A percentile compares a stretch with the other conserved stretches of the same genome.
phyloP scores from a whole-genome alignment of 768 basidiomycete genomes.

The Macrolepiota albuminosa region DNA sequence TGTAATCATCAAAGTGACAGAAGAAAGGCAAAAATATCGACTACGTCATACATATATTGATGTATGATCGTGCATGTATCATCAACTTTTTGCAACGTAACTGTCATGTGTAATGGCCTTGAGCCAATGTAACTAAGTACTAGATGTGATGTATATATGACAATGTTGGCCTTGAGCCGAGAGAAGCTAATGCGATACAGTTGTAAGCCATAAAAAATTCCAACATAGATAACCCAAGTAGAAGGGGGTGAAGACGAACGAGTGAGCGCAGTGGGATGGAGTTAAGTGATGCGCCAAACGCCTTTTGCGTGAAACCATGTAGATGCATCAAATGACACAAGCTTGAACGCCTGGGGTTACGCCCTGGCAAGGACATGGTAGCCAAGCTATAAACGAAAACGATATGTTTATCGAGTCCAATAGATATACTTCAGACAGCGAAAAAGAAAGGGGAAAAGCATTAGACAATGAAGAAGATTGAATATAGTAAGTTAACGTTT shows the following conservation, averaged over 20 bases:
- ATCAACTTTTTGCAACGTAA: neutral
- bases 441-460: neutral
- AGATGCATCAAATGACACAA: neutral
- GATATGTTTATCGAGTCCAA: neutral
- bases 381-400: neutral
- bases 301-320: slow-evolving; percentile 1
- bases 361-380: neutral
- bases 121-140: slow-evolving; percentile 17
- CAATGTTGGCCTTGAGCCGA: slow-evolving; percentile 19
- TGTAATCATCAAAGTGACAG: neutral
- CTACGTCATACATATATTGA: neutral
- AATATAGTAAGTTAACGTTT: slow-evolving; percentile 28
- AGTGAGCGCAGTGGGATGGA: neutral
- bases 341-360: slow-evolving; percentile 4
- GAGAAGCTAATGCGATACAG: slow-evolving; percentile 18
- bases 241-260: neutral
- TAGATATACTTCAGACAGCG: neutral
- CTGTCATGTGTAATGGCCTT: slow-evolving; percentile 18
- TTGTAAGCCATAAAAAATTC: slow-evolving; percentile 16
- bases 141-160: slow-evolving; percentile 13
- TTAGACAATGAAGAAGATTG: neutral
- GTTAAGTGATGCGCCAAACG: neutral
- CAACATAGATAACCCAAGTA: slow-evolving; percentile 12
- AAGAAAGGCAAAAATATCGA: neutral
- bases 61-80: neutral